phyloP scores from a whole-genome alignment of 148 eudicot genomes.

The Fagopyrum tataricum region DNA sequence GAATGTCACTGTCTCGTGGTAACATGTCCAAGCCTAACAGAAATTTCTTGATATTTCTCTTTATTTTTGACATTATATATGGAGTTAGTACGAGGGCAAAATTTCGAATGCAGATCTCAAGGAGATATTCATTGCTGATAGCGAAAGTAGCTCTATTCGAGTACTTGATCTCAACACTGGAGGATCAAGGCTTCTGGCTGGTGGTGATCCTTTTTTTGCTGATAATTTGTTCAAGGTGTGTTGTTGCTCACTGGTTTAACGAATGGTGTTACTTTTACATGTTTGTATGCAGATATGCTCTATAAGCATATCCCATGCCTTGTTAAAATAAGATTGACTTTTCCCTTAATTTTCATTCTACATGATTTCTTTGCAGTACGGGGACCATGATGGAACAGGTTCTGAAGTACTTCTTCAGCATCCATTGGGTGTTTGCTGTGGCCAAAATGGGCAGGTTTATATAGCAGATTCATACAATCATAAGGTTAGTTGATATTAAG shows the following conservation, averaged over 20 bases:
- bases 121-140: conserved; percentile 87
- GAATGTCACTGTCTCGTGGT: conserved; percentile 89
- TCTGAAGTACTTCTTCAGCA: conserved; percentile 96
- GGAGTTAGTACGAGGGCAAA: neutral
- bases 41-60: neutral
- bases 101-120: conserved; percentile 38
- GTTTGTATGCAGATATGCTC: neutral
- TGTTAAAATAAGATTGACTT: conserved; percentile 7
- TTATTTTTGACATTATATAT: neutral
- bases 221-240: conserved; percentile 86
- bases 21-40: conserved; percentile 14
- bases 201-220: conserved; percentile 79
- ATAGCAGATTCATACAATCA: conserved; percentile 95
- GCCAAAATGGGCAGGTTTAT: conserved; percentile 72
- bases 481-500: conserved; percentile 43
- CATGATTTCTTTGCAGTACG: conserved; percentile 48
- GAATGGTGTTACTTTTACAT: neutral
- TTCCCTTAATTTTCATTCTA: neutral
- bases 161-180: conserved; percentile 80
- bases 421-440: conserved; percentile 79
- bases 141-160: conserved; percentile 97
- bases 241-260: neutral
- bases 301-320: neutral
- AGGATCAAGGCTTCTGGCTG: conserved; percentile 86
- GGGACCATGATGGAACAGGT: conserved; percentile 89